Evolutionary conservation across 305 asterid species (phyloP).

Genomic region (Fraxinus xanthoxyloides): DNA sequence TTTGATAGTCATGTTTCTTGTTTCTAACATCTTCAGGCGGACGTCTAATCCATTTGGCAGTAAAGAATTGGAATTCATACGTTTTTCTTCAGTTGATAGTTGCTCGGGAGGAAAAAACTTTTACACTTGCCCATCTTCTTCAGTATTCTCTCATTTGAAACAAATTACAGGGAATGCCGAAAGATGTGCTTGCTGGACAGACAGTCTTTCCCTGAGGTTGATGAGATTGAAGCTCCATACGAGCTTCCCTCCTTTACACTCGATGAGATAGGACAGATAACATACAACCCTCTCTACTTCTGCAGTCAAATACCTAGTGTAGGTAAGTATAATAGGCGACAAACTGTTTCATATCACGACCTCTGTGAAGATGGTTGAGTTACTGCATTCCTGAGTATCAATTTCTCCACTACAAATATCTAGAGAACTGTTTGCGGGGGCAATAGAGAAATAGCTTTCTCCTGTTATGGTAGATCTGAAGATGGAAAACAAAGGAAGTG

Average conservation of each 20-base stretch:
- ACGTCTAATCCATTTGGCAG: slow-evolving; percentile 2
- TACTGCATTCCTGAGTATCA: slow-evolving; percentile 9
- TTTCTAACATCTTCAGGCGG: slow-evolving; percentile 28
- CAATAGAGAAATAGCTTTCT: slow-evolving; percentile 6
- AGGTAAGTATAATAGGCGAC: slow-evolving; percentile 18
- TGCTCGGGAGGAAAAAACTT: slow-evolving; percentile 1
- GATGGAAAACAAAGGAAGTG: slow-evolving; percentile 52
- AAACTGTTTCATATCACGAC: slow-evolving; percentile 33
- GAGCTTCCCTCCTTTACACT: slow-evolving; percentile 41
- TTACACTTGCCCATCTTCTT: slow-evolving; percentile 10
- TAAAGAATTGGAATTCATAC: background rate
- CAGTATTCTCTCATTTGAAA: slow-evolving; percentile 30
- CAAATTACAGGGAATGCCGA: slow-evolving; percentile 75
- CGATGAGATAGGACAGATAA: slow-evolving; percentile 43
- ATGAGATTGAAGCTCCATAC: slow-evolving; percentile 37
- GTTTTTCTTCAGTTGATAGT: background rate
- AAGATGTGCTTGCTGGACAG: slow-evolving; percentile 63
- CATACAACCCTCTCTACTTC: background rate
- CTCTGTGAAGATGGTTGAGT: slow-evolving; percentile 62
- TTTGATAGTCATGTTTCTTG: slow-evolving; percentile 11
- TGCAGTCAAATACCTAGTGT: slow-evolving; percentile 17
- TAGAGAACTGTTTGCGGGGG: slow-evolving; percentile 1
- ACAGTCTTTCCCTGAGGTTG: slow-evolving; percentile 32
- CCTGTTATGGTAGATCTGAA: slow-evolving; percentile 18
- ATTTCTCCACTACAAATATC: background rate